Percentiles rank a stretch among this genome's conserved stretches.
These are phyloP conservation scores for Globisporangium lucens DNA, from an alignment of 352 stramenopile genomes.

Conservation along the genomic window DNA sequence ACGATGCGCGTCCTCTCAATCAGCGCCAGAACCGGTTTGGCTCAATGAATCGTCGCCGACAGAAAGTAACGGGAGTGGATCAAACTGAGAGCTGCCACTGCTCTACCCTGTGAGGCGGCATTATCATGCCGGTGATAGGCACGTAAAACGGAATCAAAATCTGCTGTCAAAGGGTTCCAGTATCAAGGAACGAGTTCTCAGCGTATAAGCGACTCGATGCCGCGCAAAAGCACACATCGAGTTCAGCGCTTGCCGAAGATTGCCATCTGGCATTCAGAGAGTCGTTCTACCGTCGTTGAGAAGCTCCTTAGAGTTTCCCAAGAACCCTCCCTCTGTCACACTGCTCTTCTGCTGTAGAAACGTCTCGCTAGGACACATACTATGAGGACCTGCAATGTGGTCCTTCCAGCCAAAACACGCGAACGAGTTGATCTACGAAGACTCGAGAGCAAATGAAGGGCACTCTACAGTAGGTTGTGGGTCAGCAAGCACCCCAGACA, in stretches of 20 bases:
- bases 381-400: not conserved
- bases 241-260: too few species aligned
- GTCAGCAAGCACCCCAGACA: not conserved
- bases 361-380: not conserved
- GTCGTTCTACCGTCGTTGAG: too few species aligned
- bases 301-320: too few species aligned
- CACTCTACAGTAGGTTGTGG: not conserved
- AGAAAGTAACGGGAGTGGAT: not conserved
- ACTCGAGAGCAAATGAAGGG: not conserved
- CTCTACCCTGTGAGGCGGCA: not conserved
- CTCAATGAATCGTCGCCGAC: not conserved
- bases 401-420: not conserved
- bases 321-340: too few species aligned
- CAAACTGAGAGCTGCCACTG: not conserved
- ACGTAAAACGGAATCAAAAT: not conserved
- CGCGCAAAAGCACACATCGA: too few species aligned
- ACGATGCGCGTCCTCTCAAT: not conserved
- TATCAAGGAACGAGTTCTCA: not conserved
- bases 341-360: not conserved
- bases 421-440: not conserved
- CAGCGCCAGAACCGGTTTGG: not conserved
- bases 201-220: not conserved
- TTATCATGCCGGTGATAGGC: not conserved
- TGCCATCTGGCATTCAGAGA: too few species aligned
- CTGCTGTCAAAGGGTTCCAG: not conserved